phyloP scores from a whole-genome alignment of 257 asterid species.

The Lavandula angustifolia region DNA sequence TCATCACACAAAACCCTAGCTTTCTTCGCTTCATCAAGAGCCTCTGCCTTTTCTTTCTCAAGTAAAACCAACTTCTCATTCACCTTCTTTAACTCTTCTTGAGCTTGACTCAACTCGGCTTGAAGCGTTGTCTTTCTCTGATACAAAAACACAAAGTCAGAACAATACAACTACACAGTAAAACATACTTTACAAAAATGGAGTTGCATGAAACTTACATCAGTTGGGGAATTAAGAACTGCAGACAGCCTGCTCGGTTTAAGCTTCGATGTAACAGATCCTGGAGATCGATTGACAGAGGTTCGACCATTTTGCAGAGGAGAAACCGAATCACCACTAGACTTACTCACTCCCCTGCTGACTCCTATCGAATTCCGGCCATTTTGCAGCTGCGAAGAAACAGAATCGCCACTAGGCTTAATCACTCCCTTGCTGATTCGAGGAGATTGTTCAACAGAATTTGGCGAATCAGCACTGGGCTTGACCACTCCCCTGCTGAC shows the following conservation, averaged over 20 bases:
- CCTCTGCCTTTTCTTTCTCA: slow-evolving; percentile 73
- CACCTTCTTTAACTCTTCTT: slow-evolving; percentile 76
- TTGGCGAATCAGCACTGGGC: slow-evolving; percentile 51
- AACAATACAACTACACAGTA: slow-evolving; percentile 7
- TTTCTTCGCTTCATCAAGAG: slow-evolving; percentile 68
- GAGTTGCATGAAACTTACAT: slow-evolving; percentile 47
- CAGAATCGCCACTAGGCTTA: slow-evolving; percentile 57
- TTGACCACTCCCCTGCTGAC: slow-evolving; percentile 53
- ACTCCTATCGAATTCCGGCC: slow-evolving; percentile 34
- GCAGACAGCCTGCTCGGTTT: slow-evolving; percentile 47
- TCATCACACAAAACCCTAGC: slow-evolving; percentile 63
- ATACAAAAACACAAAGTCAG: slow-evolving; percentile 2
- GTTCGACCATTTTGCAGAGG: slow-evolving; percentile 45
- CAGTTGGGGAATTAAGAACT: slow-evolving; percentile 52
- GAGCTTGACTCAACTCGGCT: slow-evolving; percentile 54
- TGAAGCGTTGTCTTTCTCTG: slow-evolving; percentile 71
- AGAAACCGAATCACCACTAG: slow-evolving; percentile 57
- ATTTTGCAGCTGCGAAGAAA: slow-evolving; percentile 46
- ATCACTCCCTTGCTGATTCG: slow-evolving; percentile 51
- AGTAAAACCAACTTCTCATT: slow-evolving; percentile 59
- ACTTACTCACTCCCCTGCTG: slow-evolving; percentile 53
- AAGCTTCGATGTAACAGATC: slow-evolving; percentile 56
- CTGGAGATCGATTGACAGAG: slow-evolving; percentile 55
- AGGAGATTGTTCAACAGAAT: slow-evolving; percentile 25
- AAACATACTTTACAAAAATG: neutral